Conservation (phyloP, 225 moss, liverwort and hornwort genomes). For the Climacium dendroides region DNA sequence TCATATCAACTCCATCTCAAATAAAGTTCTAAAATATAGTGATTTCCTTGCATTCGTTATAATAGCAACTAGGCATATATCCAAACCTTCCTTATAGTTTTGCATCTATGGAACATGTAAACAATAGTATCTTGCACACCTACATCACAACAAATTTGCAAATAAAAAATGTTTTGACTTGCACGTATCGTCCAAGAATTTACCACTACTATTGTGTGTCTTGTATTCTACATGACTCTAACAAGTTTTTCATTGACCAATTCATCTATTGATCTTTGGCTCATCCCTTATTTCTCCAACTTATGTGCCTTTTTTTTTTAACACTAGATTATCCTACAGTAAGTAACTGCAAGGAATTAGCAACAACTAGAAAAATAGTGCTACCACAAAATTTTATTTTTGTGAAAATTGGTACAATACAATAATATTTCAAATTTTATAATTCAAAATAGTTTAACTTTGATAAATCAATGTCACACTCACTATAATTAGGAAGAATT, state of each 20-base stretch:
- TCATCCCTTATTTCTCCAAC: not conserved
- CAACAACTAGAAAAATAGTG: too few species aligned
- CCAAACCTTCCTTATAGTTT: accelerated
- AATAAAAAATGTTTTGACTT: not conserved
- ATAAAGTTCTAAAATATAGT: not conserved
- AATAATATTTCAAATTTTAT: not conserved
- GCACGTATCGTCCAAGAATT: accelerated
- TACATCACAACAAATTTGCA: accelerated
- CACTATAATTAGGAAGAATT: not conserved
- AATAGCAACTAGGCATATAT: accelerated
- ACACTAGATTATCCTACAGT: not conserved
- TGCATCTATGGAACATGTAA: accelerated
- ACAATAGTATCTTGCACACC: accelerated
- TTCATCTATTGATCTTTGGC: accelerated
- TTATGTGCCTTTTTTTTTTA: not conserved
- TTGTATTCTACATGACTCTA: not conserved
- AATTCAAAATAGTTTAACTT: not conserved
- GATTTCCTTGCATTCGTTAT: not conserved
- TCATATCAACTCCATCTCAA: not conserved
- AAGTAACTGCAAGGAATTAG: accelerated
- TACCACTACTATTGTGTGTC: accelerated
- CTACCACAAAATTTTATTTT: not conserved
- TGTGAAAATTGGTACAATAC: not conserved
- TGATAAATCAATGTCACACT: accelerated
- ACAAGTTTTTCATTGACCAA: too few species aligned